Percentiles rank a stretch among this genome's conserved stretches.
phyloP scores from a whole-genome alignment of 2,329 filamentous ascomycete species.

The Fusarium torulosum region DNA sequence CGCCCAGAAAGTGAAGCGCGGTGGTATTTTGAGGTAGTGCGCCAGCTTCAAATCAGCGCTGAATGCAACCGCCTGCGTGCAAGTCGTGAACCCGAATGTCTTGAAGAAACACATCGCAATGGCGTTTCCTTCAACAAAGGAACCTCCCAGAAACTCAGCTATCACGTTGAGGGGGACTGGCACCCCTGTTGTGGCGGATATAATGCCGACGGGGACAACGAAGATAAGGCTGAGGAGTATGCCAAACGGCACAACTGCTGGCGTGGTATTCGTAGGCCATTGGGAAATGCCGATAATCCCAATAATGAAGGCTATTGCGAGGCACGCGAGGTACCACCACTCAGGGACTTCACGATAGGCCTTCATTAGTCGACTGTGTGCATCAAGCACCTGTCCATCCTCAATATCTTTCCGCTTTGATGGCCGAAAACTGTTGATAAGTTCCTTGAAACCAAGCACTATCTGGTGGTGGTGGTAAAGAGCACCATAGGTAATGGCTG shows the following conservation, averaged over 20 bases:
- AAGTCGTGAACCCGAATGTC: constrained; percentile 54
- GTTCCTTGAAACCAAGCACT: constrained; percentile 52
- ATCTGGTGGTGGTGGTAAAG: constrained; percentile 58
- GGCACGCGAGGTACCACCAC: constrained; percentile 59
- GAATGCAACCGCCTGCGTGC: constrained; percentile 54
- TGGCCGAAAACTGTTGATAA: constrained; percentile 45
- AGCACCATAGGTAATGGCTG: constrained; percentile 55
- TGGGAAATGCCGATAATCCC: constrained; percentile 53
- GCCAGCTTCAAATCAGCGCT: constrained; percentile 54
- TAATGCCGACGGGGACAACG: constrained; percentile 60
- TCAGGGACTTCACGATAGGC: constrained; percentile 61
- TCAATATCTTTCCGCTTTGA: constrained; percentile 45
- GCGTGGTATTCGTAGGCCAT: constrained; percentile 59
- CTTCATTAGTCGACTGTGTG: constrained; percentile 63
- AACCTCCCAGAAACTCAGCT: constrained; percentile 62
- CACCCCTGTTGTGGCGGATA: constrained; percentile 58
- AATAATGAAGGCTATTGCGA: constrained; percentile 50
- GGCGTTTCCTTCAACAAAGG: constrained; percentile 58
- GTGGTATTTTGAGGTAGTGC: constrained; percentile 61
- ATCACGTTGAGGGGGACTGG: constrained; percentile 60
- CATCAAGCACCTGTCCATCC: constrained; percentile 48
- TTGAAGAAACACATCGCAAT: constrained; percentile 64
- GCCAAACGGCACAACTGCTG: constrained; percentile 59
- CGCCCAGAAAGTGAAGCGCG: constrained; percentile 53
- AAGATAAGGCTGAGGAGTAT: constrained; percentile 58